phyloP scores from a whole-genome alignment of 169 alveolate genomes.

The Plasmodium coatneyi region DNA sequence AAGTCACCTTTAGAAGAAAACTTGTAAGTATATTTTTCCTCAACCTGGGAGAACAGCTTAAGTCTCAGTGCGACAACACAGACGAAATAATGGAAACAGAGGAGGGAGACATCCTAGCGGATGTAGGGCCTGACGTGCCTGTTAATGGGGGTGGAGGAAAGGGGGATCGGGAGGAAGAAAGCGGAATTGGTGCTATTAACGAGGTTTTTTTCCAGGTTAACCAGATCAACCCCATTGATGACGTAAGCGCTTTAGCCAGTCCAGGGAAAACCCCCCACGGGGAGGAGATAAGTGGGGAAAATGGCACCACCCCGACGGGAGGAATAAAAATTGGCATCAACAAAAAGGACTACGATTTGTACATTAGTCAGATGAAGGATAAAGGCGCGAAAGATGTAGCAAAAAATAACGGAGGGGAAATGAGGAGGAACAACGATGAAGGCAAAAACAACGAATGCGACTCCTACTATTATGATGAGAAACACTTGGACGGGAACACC shows the following conservation, averaged over 20 bases:
- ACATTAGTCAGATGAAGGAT: slow-evolving; percentile 65
- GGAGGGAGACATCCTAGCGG: background rate
- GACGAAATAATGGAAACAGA: background rate
- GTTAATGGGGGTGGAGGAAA: background rate
- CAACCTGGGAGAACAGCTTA: background rate
- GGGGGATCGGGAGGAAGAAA: background rate
- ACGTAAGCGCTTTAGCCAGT: background rate
- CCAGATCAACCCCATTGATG: background rate
- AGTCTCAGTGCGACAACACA: background rate
- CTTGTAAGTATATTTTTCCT: background rate
- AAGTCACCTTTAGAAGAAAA: background rate
- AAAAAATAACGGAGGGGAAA: background rate
- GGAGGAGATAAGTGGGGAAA: background rate
- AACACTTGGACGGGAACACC: background rate
- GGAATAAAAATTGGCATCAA: slow-evolving; percentile 66
- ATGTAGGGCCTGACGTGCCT: background rate
- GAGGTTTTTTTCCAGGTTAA: background rate
- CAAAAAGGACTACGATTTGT: slow-evolving; percentile 52
- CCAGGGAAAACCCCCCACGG: background rate
- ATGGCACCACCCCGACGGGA: background rate
- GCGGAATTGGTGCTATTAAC: background rate
- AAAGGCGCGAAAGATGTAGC: background rate
- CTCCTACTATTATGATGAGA: background rate
- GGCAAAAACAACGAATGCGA: background rate
- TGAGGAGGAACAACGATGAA: background rate